Conservation (phyloP, 495 filamentous ascomycete genomes). For the Sordaria brevicollis region DNA sequence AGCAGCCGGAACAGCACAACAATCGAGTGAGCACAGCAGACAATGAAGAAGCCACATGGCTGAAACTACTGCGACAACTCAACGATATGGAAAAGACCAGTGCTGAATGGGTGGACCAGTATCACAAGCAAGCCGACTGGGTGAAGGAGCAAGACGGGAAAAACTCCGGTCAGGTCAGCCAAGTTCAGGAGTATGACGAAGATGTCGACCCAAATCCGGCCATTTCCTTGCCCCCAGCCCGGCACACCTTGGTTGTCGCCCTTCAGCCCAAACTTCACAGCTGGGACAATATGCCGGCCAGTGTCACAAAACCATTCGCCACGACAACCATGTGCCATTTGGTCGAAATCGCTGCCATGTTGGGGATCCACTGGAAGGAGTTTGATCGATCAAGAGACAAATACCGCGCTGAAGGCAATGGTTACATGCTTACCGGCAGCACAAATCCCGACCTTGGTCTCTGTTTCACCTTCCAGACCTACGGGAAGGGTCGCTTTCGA, state of each 20-base stretch:
- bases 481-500: conserved; percentile 29
- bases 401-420: conserved; percentile 42
- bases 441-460: conserved; percentile 33
- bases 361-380: conserved; percentile 42
- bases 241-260: conserved; percentile 32
- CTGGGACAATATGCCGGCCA: conserved; percentile 40
- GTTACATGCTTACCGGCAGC: conserved; percentile 35
- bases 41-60: conserved; percentile 39
- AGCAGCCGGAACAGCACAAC: conserved; percentile 6
- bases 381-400: conserved; percentile 33
- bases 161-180: too few species aligned
- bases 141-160: too few species aligned
- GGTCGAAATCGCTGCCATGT: conserved; percentile 38
- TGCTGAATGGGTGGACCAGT: conserved; percentile 25
- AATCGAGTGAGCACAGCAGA: conserved; percentile 33
- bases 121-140: conserved; percentile 10
- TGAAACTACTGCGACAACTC: conserved; percentile 30
- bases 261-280: conserved; percentile 36
- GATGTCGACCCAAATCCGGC: conserved; percentile 7
- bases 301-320: conserved; percentile 39
- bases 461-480: conserved; percentile 35
- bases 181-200: too few species aligned
- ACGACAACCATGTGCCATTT: conserved; percentile 40
- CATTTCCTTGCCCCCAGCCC: not conserved
- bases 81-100: conserved; percentile 36